Evolutionary conservation across 2,329 filamentous ascomycete species (phyloP).

Genomic region (Colletotrichum cuscutae): DNA sequence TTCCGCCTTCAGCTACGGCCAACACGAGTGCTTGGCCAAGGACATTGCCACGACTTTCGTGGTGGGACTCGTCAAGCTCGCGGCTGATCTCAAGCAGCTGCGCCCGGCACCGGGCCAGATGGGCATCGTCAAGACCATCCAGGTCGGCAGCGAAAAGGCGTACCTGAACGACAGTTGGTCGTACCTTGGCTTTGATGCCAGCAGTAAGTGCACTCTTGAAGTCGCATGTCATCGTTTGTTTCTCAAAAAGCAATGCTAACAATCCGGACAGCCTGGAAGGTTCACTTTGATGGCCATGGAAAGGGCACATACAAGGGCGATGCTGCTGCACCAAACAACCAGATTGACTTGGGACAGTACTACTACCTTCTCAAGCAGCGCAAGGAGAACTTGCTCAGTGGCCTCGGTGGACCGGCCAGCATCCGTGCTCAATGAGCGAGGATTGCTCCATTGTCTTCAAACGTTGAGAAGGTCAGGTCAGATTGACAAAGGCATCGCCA

Average conservation of each 20-base stretch:
- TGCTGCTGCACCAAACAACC: not conserved
- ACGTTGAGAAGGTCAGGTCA: not conserved
- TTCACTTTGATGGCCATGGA: conserved; percentile 53
- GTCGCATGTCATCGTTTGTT: rapidly evolving
- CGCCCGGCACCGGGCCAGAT: conserved; percentile 57
- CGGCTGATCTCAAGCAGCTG: conserved; percentile 54
- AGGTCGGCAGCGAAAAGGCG: conserved; percentile 49
- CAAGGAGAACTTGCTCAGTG: conserved; percentile 38
- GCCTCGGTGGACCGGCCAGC: not conserved
- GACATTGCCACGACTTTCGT: conserved; percentile 54
- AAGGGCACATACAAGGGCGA: conserved; percentile 47
- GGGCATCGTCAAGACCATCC: conserved; percentile 57
- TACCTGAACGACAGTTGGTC: conserved; percentile 62
- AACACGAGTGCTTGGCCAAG: conserved; percentile 57
- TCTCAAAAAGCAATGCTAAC: conserved; percentile 37
- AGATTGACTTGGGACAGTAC: conserved; percentile 44
- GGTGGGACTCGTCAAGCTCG: conserved; percentile 53
- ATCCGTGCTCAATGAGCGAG: not conserved
- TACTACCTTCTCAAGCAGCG: conserved; percentile 47
- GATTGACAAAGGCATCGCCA: not conserved
- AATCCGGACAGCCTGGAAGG: conserved; percentile 44
- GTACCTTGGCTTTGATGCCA: conserved; percentile 54
- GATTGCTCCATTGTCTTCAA: not conserved
- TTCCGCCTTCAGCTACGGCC: conserved; percentile 56
- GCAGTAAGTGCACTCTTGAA: conserved; percentile 49